Percentiles rank a stretch among this genome's conserved stretches.
Evolutionary conservation across 345 rosid genomes (phyloP).

Genomic region (Aquilaria sinensis): DNA sequence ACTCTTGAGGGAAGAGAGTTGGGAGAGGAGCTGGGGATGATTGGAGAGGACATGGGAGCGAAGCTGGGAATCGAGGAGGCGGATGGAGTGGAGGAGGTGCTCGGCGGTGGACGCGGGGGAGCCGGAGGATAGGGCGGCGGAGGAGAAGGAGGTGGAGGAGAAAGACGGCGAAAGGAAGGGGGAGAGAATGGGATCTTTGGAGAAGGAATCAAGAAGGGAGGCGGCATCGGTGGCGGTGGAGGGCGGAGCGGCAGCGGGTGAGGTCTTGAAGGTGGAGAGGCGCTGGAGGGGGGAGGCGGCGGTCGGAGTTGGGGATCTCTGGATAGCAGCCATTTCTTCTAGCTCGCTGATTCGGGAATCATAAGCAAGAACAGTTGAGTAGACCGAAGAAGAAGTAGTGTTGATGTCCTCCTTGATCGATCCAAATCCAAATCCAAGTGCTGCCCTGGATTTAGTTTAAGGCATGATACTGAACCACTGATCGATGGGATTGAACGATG

Average conservation of each 20-base stretch:
- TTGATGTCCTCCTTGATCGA: too few relatives aligned
- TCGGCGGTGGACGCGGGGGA: slow-evolving; percentile 99
- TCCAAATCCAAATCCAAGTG: too few relatives aligned
- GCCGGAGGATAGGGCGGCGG: slow-evolving; percentile 95
- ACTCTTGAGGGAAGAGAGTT: slow-evolving; percentile 80
- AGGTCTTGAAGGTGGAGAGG: slow-evolving; percentile 56
- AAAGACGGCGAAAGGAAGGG: slow-evolving; percentile 85
- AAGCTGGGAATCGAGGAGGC: slow-evolving; percentile 86
- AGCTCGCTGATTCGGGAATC: too few relatives aligned
- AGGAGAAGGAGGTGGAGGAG: slow-evolving; percentile 86
- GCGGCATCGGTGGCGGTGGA: slow-evolving; percentile 6
- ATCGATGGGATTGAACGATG: too few relatives aligned
- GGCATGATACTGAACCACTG: too few relatives aligned
- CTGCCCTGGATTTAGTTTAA: too few relatives aligned
- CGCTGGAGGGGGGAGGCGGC: slow-evolving; percentile 64
- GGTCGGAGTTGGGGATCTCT: slow-evolving; percentile 35
- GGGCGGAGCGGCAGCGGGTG: slow-evolving; percentile 26
- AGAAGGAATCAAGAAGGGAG: slow-evolving; percentile 65
- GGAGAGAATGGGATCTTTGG: slow-evolving; percentile 67
- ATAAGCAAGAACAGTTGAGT: too few relatives aligned
- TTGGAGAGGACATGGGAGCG: slow-evolving; percentile 89
- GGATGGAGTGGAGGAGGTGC: slow-evolving; percentile 90
- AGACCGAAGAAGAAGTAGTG: too few relatives aligned
- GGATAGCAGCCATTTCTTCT: slow-evolving; percentile 23
- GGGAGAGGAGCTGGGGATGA: slow-evolving; percentile 75